Percentiles rank a stretch among this genome's conserved stretches.
phyloP scores from a whole-genome alignment of 495 filamentous ascomycete species.

The Penicillium simplicissimum region DNA sequence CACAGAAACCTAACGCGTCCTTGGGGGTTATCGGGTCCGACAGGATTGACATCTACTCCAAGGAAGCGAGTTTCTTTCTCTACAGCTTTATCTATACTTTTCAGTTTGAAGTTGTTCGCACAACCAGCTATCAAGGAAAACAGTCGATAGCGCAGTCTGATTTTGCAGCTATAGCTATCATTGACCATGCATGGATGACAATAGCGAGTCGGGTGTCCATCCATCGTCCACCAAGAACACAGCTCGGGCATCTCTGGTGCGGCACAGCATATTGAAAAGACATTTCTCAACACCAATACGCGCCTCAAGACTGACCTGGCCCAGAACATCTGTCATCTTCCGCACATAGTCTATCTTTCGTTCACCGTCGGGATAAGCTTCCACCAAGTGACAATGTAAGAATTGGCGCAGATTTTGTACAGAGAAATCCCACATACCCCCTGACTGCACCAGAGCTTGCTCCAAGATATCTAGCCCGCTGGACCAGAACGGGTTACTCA shows the following conservation, averaged over 20 bases:
- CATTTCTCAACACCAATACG: slow-evolving; percentile 31
- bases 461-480: slow-evolving; percentile 18
- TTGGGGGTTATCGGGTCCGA: not conserved
- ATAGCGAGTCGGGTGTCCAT: slow-evolving; percentile 30
- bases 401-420: slow-evolving; percentile 21
- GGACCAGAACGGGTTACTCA: not conserved
- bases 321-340: slow-evolving; percentile 25
- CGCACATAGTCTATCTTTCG: slow-evolving; percentile 25
- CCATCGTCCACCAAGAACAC: slow-evolving; percentile 21
- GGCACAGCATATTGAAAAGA: slow-evolving; percentile 32
- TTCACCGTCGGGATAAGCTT: slow-evolving; percentile 6
- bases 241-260: slow-evolving; percentile 4
- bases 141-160: not conserved
- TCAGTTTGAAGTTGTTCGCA: no score
- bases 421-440: slow-evolving; percentile 18
- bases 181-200: slow-evolving; percentile 30
- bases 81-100: no score
- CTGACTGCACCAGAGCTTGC: slow-evolving; percentile 7
- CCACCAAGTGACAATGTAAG: slow-evolving; percentile 18
- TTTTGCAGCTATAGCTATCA: not conserved
- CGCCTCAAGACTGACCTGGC: slow-evolving; percentile 26
- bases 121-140: not conserved
- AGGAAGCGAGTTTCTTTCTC: no score
- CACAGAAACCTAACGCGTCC: no score
- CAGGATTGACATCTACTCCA: not conserved